phyloP scores from a whole-genome alignment of 1,284 basidiomycete species.

The Pseudozyma hubeiensis region DNA sequence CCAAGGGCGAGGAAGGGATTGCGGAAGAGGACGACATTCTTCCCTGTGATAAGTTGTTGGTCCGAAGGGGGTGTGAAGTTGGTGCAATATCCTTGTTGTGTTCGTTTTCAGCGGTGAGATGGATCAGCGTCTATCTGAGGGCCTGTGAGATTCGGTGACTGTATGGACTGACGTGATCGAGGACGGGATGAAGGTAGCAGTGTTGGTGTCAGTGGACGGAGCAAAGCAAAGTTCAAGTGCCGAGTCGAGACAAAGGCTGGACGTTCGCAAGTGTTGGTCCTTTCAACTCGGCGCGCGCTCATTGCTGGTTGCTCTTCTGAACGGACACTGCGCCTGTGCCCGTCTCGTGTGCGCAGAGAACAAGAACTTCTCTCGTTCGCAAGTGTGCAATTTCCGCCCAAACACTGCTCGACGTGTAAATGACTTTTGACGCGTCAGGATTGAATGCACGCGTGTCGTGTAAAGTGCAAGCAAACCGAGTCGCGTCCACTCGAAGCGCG shows the following conservation, averaged over 20 bases:
- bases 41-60: slow-evolving; percentile 1
- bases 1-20: slow-evolving; percentile 53
- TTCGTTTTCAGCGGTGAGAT: background rate
- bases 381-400: background rate
- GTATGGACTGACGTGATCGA: background rate
- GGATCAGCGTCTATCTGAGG: background rate
- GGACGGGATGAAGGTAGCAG: background rate
- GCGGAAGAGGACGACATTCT: slow-evolving; percentile 53
- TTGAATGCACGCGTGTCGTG: slow-evolving; percentile 29
- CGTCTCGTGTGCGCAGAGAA: background rate
- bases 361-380: slow-evolving; percentile 8
- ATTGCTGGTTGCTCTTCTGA: slow-evolving; percentile 43
- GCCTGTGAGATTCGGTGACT: too few species aligned
- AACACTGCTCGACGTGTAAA: slow-evolving; percentile 36
- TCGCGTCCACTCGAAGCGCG: slow-evolving; percentile 5
- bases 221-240: background rate
- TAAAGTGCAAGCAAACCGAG: slow-evolving; percentile 17
- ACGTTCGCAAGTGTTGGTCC: background rate
- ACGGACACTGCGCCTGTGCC: slow-evolving; percentile 4
- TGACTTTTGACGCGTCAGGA: slow-evolving; percentile 25
- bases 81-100: too few species aligned
- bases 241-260: background rate
- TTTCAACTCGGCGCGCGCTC: slow-evolving; percentile 72
- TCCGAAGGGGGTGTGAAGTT: background rate
- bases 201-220: background rate